Conservation (phyloP, 2,329 filamentous ascomycete species). For the Lachnellula occidentalis region DNA sequence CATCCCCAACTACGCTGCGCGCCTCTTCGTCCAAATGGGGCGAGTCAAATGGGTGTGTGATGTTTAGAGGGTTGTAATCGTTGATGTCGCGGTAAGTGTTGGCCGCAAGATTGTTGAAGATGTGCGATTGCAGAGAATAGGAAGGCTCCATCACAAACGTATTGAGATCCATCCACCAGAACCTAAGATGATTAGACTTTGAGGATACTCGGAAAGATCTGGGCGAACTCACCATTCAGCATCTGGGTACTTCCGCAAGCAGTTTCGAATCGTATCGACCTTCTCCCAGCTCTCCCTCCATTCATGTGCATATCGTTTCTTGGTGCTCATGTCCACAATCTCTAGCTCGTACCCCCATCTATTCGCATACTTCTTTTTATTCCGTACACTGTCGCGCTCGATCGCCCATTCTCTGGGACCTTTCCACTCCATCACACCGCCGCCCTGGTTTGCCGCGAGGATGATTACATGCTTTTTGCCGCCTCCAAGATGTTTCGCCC, state of each 20-base stretch:
- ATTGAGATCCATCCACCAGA: conserved; percentile 98
- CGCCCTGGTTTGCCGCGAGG: conserved; percentile 86
- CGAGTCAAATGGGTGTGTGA: conserved; percentile 72
- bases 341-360: conserved; percentile 94
- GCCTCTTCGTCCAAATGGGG: conserved; percentile 72
- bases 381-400: conserved; percentile 89
- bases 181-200: conserved; percentile 55
- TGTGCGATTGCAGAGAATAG: conserved; percentile 81
- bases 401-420: conserved; percentile 96
- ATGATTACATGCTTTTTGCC: conserved; percentile 92
- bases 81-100: conserved; percentile 94
- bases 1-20: conserved; percentile 70
- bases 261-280: conserved; percentile 84
- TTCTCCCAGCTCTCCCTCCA: conserved; percentile 99
- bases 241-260: conserved; percentile 87
- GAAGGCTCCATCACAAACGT: conserved; percentile 97
- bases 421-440: conserved; percentile 99
- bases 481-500: conserved; percentile 68
- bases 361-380: conserved; percentile 83
- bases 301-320: conserved; percentile 97
- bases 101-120: conserved; percentile 73
- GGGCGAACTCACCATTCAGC: conserved; percentile 78
- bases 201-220: not conserved
- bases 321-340: conserved; percentile 96
- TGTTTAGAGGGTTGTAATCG: conserved; percentile 89